A percentile compares a stretch with the other conserved stretches of the same genome.
These are phyloP conservation scores for Mycena vitilis DNA, from an alignment of 768 basidiomycete genomes.

Conservation along the genomic window DNA sequence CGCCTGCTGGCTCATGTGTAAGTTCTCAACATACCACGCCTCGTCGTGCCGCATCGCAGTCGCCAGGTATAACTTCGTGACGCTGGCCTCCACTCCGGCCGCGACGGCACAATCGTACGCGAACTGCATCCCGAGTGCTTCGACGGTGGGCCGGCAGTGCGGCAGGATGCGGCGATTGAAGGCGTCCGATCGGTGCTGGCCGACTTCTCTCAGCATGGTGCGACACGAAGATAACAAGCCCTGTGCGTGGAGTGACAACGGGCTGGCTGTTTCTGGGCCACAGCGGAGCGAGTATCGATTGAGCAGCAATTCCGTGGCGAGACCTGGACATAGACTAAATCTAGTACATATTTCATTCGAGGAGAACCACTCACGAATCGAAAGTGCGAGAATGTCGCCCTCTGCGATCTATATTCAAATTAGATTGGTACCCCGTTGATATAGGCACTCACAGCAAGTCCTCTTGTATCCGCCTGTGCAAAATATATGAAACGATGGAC, in stretches of 20 bases:
- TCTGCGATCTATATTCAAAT: constrained; percentile 43
- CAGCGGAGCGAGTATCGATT: constrained; percentile 20
- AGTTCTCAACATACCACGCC: constrained; percentile 21
- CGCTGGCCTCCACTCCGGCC: constrained; percentile 33
- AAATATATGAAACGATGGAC: background rate
- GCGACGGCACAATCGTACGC: constrained; percentile 35
- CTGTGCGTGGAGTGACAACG: constrained; percentile 30
- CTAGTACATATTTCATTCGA: too few relatives aligned
- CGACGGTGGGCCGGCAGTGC: constrained; percentile 32
- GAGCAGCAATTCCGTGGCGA: constrained; percentile 33
- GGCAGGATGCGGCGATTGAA: constrained; percentile 37
- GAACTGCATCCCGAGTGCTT: constrained; percentile 36
- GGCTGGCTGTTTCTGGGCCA: constrained; percentile 15
- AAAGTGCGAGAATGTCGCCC: constrained; percentile 48
- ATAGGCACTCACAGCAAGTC: constrained; percentile 31
- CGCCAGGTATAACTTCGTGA: constrained; percentile 7
- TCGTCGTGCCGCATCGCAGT: constrained; percentile 20
- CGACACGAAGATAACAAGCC: constrained; percentile 23
- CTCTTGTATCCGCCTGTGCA: constrained; percentile 41
- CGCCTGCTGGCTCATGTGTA: background rate
- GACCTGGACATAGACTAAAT: constrained; percentile 16
- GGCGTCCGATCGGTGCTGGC: constrained; percentile 26
- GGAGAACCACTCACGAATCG: constrained; percentile 1
- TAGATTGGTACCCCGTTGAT: too few relatives aligned
- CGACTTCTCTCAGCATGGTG: background rate